Evolutionary conservation across 2,329 filamentous ascomycete genomes (phyloP).

Genomic region (Rugonectria rugulosa): DNA sequence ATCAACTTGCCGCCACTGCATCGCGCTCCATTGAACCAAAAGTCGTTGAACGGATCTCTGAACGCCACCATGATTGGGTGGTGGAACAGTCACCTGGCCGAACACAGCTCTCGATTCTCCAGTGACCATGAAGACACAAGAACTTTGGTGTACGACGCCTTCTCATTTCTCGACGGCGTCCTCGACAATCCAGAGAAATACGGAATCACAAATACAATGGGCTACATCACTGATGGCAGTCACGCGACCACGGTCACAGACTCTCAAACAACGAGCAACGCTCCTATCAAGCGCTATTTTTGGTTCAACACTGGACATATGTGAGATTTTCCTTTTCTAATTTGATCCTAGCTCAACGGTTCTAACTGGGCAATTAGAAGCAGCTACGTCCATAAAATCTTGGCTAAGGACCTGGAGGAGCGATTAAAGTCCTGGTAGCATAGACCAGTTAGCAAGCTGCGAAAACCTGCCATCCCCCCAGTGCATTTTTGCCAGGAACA

Average conservation of each 20-base stretch:
- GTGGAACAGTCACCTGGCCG: slow-evolving; percentile 12
- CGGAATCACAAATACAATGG: slow-evolving; percentile 9
- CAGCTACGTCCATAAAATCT: slow-evolving; percentile 6
- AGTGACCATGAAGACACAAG: neutral
- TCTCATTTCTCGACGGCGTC: slow-evolving; percentile 8
- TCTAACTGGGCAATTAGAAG: neutral
- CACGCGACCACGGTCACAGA: slow-evolving; percentile 1
- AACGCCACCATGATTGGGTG: slow-evolving; percentile 9
- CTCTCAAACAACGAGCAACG: slow-evolving; percentile 1
- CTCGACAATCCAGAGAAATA: slow-evolving; percentile 12
- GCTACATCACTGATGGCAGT: slow-evolving; percentile 3
- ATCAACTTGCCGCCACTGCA: slow-evolving; percentile 16
- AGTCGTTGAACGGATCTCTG: neutral
- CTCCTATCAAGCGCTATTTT: slow-evolving; percentile 8
- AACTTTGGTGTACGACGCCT: slow-evolving; percentile 16
- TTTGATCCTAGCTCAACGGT: too few relatives aligned
- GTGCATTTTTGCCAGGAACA: too few relatives aligned
- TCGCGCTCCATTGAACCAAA: slow-evolving; percentile 2
- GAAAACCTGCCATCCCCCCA: too few relatives aligned
- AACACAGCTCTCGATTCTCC: slow-evolving; percentile 1
- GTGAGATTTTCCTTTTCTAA: neutral
- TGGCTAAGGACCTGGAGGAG: slow-evolving; percentile 3
- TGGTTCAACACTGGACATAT: slow-evolving; percentile 19
- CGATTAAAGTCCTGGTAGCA: neutral
- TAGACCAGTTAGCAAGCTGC: too few relatives aligned